Percentiles rank a stretch among this genome's conserved stretches.
phyloP scores from a whole-genome alignment of 768 basidiomycete genomes.

The Glaciozyma martinii region DNA sequence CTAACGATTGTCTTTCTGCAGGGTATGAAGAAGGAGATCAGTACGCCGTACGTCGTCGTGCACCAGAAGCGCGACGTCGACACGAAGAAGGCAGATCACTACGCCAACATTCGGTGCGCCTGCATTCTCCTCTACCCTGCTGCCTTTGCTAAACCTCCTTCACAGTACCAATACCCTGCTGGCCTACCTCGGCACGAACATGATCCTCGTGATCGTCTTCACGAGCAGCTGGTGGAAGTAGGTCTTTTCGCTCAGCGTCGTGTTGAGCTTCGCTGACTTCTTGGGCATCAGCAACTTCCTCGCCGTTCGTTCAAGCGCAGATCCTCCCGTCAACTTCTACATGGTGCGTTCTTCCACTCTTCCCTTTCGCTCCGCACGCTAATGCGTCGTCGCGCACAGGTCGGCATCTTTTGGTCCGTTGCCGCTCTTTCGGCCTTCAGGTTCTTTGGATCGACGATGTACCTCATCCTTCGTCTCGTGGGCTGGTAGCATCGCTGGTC shows the following conservation, averaged over 20 bases:
- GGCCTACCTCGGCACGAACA: conserved; percentile 74
- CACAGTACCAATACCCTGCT: conserved; percentile 37
- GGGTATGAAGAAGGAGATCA: conserved; percentile 62
- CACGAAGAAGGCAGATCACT: conserved; percentile 80
- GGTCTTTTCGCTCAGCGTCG: background rate
- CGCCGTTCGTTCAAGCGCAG: background rate
- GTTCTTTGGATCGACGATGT: conserved; percentile 49
- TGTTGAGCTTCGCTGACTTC: background rate
- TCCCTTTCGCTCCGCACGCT: conserved; percentile 10
- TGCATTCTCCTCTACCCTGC: background rate
- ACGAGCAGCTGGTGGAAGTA: conserved; percentile 22
- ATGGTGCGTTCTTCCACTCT: background rate
- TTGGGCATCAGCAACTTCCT: conserved; percentile 3
- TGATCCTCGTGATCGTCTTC: conserved; percentile 50
- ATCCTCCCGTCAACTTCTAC: background rate
- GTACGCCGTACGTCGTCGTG: conserved; percentile 58
- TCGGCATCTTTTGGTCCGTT: conserved; percentile 64
- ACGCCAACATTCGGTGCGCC: conserved; percentile 66
- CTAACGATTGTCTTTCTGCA: too few relatives aligned
- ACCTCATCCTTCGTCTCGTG: conserved; percentile 19
- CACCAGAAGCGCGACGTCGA: conserved; percentile 76
- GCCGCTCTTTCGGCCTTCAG: conserved; percentile 72
- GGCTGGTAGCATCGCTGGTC: conserved; percentile 1
- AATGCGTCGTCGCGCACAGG: conserved; percentile 65
- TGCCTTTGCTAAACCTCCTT: background rate